These are phyloP conservation scores for Trichoderma afroharzianum DNA, from an alignment of 2,329 filamentous ascomycete genomes.

Conservation along the genomic window DNA sequence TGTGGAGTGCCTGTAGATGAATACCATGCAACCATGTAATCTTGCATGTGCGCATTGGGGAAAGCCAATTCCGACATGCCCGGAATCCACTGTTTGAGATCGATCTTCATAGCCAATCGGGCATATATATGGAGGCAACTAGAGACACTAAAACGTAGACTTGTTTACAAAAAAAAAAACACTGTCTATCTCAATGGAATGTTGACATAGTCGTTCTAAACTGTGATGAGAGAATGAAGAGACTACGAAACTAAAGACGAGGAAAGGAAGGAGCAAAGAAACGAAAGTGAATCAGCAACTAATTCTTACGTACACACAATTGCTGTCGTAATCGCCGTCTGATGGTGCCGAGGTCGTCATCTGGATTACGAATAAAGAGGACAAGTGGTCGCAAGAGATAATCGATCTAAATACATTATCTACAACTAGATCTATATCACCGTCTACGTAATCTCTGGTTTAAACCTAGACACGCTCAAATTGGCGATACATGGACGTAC, in stretches of 20 bases:
- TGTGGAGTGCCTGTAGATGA: not conserved
- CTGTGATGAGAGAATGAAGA: not conserved
- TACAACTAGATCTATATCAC: not conserved
- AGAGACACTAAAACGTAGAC: not conserved
- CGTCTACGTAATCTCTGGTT: not conserved
- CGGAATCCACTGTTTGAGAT: not conserved
- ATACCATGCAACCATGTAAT: too few relatives aligned
- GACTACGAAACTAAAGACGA: not conserved
- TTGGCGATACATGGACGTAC: not conserved
- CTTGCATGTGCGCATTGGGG: not conserved
- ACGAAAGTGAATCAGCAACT: not conserved
- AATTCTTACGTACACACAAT: not conserved
- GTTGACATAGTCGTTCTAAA: not conserved
- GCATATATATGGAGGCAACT: not conserved
- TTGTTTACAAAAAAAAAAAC: not conserved
- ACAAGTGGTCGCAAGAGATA: not conserved
- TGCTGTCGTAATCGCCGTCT: not conserved
- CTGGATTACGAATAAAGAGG: not conserved
- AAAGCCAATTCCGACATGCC: not conserved
- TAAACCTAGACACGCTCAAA: not conserved
- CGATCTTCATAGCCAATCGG: not conserved
- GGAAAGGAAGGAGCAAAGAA: too few relatives aligned
- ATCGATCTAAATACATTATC: not conserved
- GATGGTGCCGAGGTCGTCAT: not conserved
- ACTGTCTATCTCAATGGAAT: not conserved